phyloP scores from a whole-genome alignment of 2,329 filamentous ascomycete species.

The Ceratocystis eucalypticola region DNA sequence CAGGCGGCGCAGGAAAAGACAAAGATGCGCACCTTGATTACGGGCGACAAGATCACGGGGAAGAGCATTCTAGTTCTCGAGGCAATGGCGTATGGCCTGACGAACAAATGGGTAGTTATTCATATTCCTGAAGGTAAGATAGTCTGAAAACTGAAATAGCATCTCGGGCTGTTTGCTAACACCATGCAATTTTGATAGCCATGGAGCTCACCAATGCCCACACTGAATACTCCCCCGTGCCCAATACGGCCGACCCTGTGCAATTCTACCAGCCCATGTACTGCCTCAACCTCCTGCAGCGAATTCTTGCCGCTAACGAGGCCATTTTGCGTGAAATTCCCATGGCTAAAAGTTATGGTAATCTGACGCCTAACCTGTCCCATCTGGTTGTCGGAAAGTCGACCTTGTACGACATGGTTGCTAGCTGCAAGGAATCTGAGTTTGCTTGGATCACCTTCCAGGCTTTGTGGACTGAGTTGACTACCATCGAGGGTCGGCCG shows the following conservation, averaged over 20 bases:
- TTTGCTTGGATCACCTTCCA: slow-evolving; percentile 68
- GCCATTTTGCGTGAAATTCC: slow-evolving; percentile 43
- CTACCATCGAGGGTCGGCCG: slow-evolving; percentile 34
- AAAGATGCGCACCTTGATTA: slow-evolving; percentile 52
- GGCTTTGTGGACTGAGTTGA: slow-evolving; percentile 69
- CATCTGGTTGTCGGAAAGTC: slow-evolving; percentile 48
- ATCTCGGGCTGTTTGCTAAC: background rate
- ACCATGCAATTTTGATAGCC: slow-evolving; percentile 33
- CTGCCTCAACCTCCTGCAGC: slow-evolving; percentile 57
- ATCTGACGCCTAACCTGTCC: slow-evolving; percentile 30
- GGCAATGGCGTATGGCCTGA: slow-evolving; percentile 64
- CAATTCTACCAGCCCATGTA: slow-evolving; percentile 70
- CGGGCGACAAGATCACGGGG: slow-evolving; percentile 60
- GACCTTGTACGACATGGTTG: slow-evolving; percentile 54
- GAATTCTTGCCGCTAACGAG: slow-evolving; percentile 59
- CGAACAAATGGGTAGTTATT: slow-evolving; percentile 80
- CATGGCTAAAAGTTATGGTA: slow-evolving; percentile 33
- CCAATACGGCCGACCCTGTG: slow-evolving; percentile 37
- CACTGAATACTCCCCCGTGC: slow-evolving; percentile 64
- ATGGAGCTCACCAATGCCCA: slow-evolving; percentile 69
- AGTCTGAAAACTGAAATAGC: background rate
- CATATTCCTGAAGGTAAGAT: slow-evolving; percentile 72
- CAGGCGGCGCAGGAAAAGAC: slow-evolving; percentile 38
- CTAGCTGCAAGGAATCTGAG: slow-evolving; percentile 60
- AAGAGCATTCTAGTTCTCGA: slow-evolving; percentile 83